A percentile compares a stretch with the other conserved stretches of the same genome.
Conservation (phyloP, 139 green algal species). For the Chlamydomonas asymmetrica region DNA sequence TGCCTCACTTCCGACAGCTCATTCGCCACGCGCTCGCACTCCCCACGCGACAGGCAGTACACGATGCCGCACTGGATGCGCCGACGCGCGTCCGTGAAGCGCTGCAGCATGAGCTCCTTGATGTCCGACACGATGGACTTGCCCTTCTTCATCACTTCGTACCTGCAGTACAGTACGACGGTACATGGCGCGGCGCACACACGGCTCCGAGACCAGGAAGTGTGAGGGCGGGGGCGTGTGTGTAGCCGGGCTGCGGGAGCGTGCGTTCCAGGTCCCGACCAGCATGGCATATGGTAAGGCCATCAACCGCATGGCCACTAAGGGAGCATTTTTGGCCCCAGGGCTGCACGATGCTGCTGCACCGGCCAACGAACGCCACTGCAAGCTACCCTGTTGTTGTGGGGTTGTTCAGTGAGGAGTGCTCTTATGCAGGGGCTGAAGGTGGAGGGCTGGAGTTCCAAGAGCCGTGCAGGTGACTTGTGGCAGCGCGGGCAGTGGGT, state of each 20-base stretch:
- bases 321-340: no score
- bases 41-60: conserved; percentile 85
- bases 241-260: no score
- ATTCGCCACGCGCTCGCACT: conserved; percentile 73
- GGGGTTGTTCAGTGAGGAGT: neutral
- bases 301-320: no score
- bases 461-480: neutral
- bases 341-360: no score
- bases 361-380: no score
- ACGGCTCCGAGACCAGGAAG: no score
- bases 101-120: conserved; percentile 38
- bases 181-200: no score
- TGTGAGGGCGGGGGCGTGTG: no score
- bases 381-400: no score
- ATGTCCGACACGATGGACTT: conserved; percentile 69
- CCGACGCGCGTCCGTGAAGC: conserved; percentile 34
- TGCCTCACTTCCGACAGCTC: conserved; percentile 51
- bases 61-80: conserved; percentile 85
- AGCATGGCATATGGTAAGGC: no score
- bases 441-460: neutral
- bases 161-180: conserved; percentile 67
- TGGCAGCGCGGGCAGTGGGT: no score
- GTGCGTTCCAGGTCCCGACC: no score
- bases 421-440: neutral
- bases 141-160: conserved; percentile 83